Evolutionary conservation across 805 yeast species (phyloP).

Genomic region (Spathaspora girioi): DNA sequence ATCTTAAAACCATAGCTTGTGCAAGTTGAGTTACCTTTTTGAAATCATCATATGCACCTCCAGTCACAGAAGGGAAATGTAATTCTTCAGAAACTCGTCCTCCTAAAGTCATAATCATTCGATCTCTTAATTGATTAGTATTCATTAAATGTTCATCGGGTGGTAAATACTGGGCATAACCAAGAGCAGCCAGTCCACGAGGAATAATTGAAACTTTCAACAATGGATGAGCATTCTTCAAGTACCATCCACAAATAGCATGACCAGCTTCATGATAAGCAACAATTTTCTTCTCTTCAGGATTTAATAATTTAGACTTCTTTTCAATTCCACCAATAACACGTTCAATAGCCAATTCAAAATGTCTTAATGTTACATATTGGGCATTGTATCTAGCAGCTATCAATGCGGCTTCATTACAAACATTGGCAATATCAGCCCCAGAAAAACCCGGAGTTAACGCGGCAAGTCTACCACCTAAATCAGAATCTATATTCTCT

Average conservation of each 20-base stretch:
- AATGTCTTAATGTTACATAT: constrained; percentile 72
- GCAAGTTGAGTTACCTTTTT: constrained; percentile 95
- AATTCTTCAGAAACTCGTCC: constrained; percentile 96
- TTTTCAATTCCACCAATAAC: constrained; percentile 95
- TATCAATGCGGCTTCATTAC: constrained; percentile 95
- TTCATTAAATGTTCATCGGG: constrained; percentile 82
- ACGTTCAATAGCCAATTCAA: constrained; percentile 95
- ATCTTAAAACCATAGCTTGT: constrained; percentile 82
- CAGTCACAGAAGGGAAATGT: constrained; percentile 86
- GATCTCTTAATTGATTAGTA: constrained; percentile 74
- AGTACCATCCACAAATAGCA: constrained; percentile 96
- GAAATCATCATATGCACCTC: constrained; percentile 96
- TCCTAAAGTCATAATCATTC: constrained; percentile 96
- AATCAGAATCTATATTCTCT: constrained; percentile 38
- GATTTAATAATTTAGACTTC: constrained; percentile 76
- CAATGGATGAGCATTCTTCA: constrained; percentile 87
- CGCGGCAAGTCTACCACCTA: constrained; percentile 89
- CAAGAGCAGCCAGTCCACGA: constrained; percentile 94
- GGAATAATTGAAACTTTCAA: constrained; percentile 96
- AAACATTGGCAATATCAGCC: constrained; percentile 96
- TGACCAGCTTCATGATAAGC: constrained; percentile 99
- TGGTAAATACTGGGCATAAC: constrained; percentile 96
- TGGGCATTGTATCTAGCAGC: constrained; percentile 83
- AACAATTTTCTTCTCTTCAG: constrained; percentile 84
- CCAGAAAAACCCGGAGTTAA: constrained; percentile 98